These are phyloP conservation scores for Penicillium sp. DNA, from an alignment of 2,329 filamentous ascomycete species.

Conservation along the genomic window DNA sequence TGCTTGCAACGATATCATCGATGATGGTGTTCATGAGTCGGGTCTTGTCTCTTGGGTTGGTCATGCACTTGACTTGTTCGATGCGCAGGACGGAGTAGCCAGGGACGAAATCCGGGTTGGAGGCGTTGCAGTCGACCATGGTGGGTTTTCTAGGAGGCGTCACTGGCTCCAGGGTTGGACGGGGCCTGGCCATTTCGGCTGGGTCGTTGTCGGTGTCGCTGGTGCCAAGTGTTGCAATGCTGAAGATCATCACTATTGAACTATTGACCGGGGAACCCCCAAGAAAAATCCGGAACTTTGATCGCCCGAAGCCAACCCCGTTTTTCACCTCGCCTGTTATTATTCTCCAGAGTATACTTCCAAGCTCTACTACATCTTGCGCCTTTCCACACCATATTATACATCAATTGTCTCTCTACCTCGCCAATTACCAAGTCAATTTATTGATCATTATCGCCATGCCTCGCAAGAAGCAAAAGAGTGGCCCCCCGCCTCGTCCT, in stretches of 20 bases:
- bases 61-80: constrained; percentile 17
- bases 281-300: constrained; percentile 25
- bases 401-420: not conserved
- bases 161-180: not conserved
- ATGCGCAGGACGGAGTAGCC: constrained; percentile 35
- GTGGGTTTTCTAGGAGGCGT: not conserved
- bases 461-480: constrained; percentile 34
- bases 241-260: not conserved
- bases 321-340: constrained; percentile 9
- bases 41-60: constrained; percentile 26
- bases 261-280: not conserved
- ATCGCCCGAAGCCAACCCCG: constrained; percentile 27
- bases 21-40: constrained; percentile 36
- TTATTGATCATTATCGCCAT: constrained; percentile 9
- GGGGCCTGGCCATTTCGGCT: not conserved
- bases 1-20: constrained; percentile 38
- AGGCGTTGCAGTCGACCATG: not conserved
- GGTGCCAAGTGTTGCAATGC: not conserved
- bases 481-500: constrained; percentile 18
- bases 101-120: not conserved
- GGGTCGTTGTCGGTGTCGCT: not conserved
- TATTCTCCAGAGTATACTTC: not conserved
- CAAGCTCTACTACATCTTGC: not conserved
- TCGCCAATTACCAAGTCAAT: not conserved
- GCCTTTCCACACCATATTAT: not conserved